Conservation (phyloP, 2,329 filamentous ascomycete genomes). For the Sporothrix protearum region DNA sequence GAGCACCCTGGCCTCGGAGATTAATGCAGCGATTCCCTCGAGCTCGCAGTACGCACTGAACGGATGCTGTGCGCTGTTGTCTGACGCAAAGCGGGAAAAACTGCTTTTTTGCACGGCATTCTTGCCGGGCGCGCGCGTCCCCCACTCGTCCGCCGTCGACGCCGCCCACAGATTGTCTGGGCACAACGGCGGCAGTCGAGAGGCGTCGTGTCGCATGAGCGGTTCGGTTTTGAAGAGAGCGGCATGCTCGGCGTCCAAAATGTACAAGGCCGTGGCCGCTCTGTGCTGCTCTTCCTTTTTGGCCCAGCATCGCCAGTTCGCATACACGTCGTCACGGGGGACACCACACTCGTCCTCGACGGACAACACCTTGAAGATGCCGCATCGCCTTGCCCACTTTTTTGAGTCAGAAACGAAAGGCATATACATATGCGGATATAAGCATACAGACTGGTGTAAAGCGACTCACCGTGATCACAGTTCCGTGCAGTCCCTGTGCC, state of each 20-base stretch:
- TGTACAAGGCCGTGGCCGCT: neutral
- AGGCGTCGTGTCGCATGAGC: neutral
- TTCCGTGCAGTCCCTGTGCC: neutral
- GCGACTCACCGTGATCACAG: neutral
- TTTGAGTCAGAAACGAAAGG: neutral
- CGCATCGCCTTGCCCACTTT: neutral
- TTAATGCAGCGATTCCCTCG: neutral
- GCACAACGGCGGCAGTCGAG: neutral
- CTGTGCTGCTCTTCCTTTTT: neutral
- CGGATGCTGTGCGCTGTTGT: too few species aligned
- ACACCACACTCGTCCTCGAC: neutral
- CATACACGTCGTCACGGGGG: neutral
- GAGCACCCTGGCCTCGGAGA: neutral
- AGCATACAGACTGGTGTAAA: too few species aligned
- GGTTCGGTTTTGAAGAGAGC: neutral
- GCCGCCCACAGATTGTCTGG: neutral
- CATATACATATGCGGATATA: too few species aligned
- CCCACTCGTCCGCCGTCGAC: neutral
- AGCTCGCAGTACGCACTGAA: neutral
- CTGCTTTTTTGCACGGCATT: neutral
- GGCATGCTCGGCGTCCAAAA: neutral
- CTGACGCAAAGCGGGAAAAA: too few species aligned
- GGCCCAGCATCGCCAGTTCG: neutral
- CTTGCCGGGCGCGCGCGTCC: neutral
- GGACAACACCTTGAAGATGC: neutral